Conservation (phyloP, 208 protist species). For the Leishmania tarentolae region DNA sequence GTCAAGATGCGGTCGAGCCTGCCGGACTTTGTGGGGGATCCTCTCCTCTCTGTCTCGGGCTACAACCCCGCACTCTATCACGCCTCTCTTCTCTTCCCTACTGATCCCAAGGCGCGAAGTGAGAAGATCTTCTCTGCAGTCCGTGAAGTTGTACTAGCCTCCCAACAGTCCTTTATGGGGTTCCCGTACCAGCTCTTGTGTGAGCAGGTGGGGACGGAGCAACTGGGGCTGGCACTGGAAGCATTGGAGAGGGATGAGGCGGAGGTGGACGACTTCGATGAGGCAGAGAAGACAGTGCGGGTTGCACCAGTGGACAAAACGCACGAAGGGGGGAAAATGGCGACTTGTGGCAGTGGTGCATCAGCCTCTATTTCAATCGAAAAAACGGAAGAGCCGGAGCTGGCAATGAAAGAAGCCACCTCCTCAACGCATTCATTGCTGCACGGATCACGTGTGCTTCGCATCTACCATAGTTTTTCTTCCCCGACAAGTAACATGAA, state of each 20-base stretch:
- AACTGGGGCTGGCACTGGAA: slow-evolving; percentile 47
- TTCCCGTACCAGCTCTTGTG: slow-evolving; percentile 67
- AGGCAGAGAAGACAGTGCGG: neutral
- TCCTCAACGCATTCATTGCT: slow-evolving; percentile 13
- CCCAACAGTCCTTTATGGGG: slow-evolving; percentile 74
- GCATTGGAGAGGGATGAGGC: slow-evolving; percentile 26
- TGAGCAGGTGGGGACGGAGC: slow-evolving; percentile 55
- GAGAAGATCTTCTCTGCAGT: slow-evolving; percentile 47
- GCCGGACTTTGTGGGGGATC: slow-evolving; percentile 39
- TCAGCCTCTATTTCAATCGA: slow-evolving; percentile 16
- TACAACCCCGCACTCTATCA: slow-evolving; percentile 25
- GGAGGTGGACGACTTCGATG: slow-evolving; percentile 19
- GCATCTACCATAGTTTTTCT: slow-evolving; percentile 32
- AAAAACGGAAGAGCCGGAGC: neutral
- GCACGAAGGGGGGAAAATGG: neutral
- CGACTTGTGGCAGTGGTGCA: neutral
- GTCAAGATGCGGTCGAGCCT: slow-evolving; percentile 32
- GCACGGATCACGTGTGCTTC: slow-evolving; percentile 24
- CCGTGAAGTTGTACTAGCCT: slow-evolving; percentile 56
- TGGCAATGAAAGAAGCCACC: neutral
- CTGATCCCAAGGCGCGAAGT: slow-evolving; percentile 35
- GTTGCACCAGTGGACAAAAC: neutral
- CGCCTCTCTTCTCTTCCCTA: slow-evolving; percentile 34
- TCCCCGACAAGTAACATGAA: slow-evolving; percentile 1
- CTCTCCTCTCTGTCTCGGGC: slow-evolving; percentile 31